Conservation (phyloP, 1,284 basidiomycete species). For the Austroboletus rostrupii region DNA sequence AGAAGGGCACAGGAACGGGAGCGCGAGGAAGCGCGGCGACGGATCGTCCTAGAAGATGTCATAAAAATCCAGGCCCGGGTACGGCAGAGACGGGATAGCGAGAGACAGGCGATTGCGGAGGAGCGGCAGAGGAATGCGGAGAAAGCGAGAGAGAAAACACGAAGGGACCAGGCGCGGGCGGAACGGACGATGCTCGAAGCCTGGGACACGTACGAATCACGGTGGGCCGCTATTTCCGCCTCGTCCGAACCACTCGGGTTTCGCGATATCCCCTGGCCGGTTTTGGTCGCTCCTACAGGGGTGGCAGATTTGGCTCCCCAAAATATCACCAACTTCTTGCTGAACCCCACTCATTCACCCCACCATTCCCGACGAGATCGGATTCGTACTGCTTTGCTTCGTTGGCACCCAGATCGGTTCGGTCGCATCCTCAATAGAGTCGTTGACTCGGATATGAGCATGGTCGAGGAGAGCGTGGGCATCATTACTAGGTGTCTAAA, state of each 20-base stretch:
- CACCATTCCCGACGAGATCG: slow-evolving; percentile 57
- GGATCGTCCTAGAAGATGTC: slow-evolving; percentile 45
- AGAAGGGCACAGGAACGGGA: slow-evolving; percentile 39
- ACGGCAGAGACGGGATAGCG: slow-evolving; percentile 43
- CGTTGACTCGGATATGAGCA: slow-evolving; percentile 47
- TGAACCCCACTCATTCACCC: slow-evolving; percentile 59
- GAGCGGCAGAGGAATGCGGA: slow-evolving; percentile 32
- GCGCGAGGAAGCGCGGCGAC: slow-evolving; percentile 38
- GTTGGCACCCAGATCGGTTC: slow-evolving; percentile 80
- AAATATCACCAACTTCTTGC: slow-evolving; percentile 51
- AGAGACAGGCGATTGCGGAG: slow-evolving; percentile 40
- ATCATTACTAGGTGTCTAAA: slow-evolving; percentile 68
- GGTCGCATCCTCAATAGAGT: slow-evolving; percentile 51
- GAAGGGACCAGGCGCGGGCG: slow-evolving; percentile 35
- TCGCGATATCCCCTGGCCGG: slow-evolving; percentile 68
- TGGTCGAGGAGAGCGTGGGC: slow-evolving; percentile 65
- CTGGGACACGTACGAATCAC: slow-evolving; percentile 58
- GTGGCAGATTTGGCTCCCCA: slow-evolving; percentile 48
- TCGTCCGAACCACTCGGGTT: slow-evolving; percentile 50
- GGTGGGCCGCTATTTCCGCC: slow-evolving; percentile 49
- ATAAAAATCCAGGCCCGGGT: slow-evolving; percentile 44
- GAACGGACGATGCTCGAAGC: slow-evolving; percentile 44
- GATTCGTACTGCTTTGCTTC: slow-evolving; percentile 57
- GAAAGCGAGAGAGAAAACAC: slow-evolving; percentile 30
- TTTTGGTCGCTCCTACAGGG: slow-evolving; percentile 38